Percentiles rank a stretch among this genome's conserved stretches.
Conservation (phyloP, 441 rosid species). For the Daphne laureola region DNA sequence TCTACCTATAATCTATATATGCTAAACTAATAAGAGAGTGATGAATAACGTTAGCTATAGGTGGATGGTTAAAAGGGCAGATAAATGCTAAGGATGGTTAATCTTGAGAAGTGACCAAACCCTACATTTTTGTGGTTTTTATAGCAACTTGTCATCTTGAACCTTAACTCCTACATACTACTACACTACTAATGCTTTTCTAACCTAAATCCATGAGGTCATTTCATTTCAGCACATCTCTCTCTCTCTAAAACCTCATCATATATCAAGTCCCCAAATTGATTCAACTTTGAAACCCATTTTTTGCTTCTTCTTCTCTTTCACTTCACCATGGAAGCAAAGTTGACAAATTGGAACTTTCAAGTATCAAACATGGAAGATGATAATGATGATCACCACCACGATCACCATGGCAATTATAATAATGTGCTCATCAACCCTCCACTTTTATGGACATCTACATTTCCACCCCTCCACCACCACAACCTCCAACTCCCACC, state of each 20-base stretch:
- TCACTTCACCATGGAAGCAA: constrained; percentile 37
- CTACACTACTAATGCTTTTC: constrained; percentile 8
- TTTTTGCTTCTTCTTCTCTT: neutral
- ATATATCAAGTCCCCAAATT: constrained; percentile 4
- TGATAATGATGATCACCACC: constrained; percentile 24
- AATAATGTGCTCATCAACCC: constrained; percentile 22
- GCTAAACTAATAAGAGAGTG: too few species aligned
- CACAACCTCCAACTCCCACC: constrained; percentile 22
- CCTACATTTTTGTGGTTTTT: constrained; percentile 24
- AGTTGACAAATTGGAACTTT: constrained; percentile 42
- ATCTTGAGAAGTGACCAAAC: constrained; percentile 34
- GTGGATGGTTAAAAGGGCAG: constrained; percentile 16
- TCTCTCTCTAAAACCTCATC: neutral
- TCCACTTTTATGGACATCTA: constrained; percentile 19
- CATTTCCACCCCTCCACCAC: constrained; percentile 17
- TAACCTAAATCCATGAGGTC: constrained; percentile 18
- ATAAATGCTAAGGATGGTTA: constrained; percentile 19
- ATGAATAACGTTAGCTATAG: neutral
- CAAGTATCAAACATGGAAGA: constrained; percentile 42
- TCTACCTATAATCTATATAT: too few species aligned
- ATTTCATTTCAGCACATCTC: neutral
- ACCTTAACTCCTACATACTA: neutral
- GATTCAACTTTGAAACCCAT: constrained; percentile 2
- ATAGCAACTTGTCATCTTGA: constrained; percentile 11
- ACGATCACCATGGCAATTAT: constrained; percentile 31